Percentiles rank a stretch among this genome's conserved stretches.
These are phyloP conservation scores for Nannochloris sp. DNA, from an alignment of 139 green algal genomes.

Conservation along the genomic window DNA sequence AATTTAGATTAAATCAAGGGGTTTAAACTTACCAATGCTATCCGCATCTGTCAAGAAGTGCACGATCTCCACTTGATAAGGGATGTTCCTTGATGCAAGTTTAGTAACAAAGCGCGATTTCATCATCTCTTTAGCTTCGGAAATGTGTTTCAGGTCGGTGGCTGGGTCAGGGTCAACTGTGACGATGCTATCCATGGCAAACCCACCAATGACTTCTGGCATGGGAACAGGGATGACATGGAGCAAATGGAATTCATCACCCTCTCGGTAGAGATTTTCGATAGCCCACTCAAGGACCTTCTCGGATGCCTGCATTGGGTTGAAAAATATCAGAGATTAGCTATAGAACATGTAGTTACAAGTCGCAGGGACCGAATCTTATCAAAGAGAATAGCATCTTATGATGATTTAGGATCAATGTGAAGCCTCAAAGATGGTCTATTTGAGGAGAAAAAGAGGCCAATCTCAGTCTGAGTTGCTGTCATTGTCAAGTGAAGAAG, in stretches of 20 bases:
- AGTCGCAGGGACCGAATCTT: too few relatives aligned
- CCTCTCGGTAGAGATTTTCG: slow-evolving; percentile 22
- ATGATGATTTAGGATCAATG: too few relatives aligned
- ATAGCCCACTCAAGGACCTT: slow-evolving; percentile 27
- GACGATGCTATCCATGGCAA: slow-evolving; percentile 18
- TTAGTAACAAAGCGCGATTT: slow-evolving; percentile 38
- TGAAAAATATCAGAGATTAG: too few relatives aligned
- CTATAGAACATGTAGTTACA: too few relatives aligned
- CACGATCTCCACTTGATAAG: slow-evolving; percentile 46
- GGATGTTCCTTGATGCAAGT: slow-evolving; percentile 18
- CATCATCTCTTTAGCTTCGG: slow-evolving; percentile 40
- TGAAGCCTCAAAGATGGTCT: too few relatives aligned
- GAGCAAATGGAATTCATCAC: slow-evolving; percentile 32
- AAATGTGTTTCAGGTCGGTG: slow-evolving; percentile 35
- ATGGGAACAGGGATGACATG: slow-evolving; percentile 28
- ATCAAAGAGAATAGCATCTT: too few relatives aligned
- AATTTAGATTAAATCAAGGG: background rate
- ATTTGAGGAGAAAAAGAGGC: too few relatives aligned
- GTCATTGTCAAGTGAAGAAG: too few relatives aligned
- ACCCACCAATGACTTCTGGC: slow-evolving; percentile 17
- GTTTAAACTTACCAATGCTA: slow-evolving; percentile 16
- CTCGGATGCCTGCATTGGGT: slow-evolving; percentile 23
- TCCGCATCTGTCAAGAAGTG: slow-evolving; percentile 52
- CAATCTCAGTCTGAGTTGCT: too few relatives aligned
- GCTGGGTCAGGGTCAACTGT: slow-evolving; percentile 29